Percentiles rank a stretch among this genome's conserved stretches.
These are phyloP conservation scores for Brettanomyces custersianus DNA, from an alignment of 805 yeast genomes.

Conservation along the genomic window DNA sequence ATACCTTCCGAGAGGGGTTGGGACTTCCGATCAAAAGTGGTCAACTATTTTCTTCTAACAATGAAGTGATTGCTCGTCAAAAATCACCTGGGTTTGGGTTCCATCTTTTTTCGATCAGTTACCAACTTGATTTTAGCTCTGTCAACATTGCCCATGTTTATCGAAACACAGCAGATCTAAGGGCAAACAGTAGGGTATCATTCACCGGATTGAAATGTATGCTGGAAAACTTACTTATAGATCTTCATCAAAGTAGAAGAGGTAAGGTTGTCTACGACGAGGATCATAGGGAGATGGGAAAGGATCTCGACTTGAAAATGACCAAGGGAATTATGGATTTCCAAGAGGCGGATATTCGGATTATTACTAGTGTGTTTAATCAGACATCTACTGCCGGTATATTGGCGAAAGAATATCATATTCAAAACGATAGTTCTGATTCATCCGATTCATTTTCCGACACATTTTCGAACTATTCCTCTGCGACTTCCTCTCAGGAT, in stretches of 20 bases:
- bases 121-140: constrained; percentile 64
- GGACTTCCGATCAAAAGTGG: constrained; percentile 79
- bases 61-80: constrained; percentile 9
- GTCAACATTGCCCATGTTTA: constrained; percentile 69
- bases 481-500: constrained; percentile 8
- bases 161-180: constrained; percentile 32
- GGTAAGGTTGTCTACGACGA: constrained; percentile 22
- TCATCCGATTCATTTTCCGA: constrained; percentile 10
- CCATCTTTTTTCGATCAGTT: constrained; percentile 62
- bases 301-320: constrained; percentile 49
- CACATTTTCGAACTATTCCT: constrained; percentile 14
- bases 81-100: constrained; percentile 24
- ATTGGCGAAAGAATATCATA: constrained; percentile 27
- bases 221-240: constrained; percentile 47
- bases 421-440: constrained; percentile 7
- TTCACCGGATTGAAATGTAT: constrained; percentile 67
- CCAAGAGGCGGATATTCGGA: constrained; percentile 57
- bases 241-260: constrained; percentile 56
- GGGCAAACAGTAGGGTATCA: constrained; percentile 36
- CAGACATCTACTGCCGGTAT: constrained; percentile 41
- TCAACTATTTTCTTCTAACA: constrained; percentile 47
- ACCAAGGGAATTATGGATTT: constrained; percentile 65
- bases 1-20: constrained; percentile 66
- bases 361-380: constrained; percentile 53
- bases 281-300: constrained; percentile 32